Conservation (phyloP, 257 asterid genomes). For the Ophiorrhiza pumila region DNA sequence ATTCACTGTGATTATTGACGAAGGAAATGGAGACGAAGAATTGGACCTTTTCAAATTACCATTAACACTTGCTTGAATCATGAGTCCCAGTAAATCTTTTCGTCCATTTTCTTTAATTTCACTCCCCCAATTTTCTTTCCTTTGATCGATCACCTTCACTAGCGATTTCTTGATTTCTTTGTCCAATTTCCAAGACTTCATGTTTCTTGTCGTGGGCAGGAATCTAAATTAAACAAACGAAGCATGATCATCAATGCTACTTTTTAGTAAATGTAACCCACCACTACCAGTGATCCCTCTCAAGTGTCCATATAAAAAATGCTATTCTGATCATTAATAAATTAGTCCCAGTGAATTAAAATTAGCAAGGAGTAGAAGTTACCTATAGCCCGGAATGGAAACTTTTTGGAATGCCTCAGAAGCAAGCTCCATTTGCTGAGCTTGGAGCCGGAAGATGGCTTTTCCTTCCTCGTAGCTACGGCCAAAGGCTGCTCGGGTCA, state of each 20-base stretch:
- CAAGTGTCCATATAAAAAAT: too few relatives aligned
- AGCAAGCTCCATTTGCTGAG: slow-evolving; percentile 42
- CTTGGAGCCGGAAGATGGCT: slow-evolving; percentile 38
- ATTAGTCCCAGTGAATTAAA: not conserved
- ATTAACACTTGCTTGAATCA: slow-evolving; percentile 40
- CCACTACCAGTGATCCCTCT: too few relatives aligned
- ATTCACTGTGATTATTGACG: slow-evolving; percentile 32
- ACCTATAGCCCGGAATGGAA: slow-evolving; percentile 52
- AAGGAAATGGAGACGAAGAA: not conserved
- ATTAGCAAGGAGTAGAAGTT: not conserved
- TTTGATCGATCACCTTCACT: slow-evolving; percentile 37
- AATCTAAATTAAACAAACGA: slow-evolving; percentile 22
- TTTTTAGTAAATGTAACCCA: too few relatives aligned
- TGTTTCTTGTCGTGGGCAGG: slow-evolving; percentile 44
- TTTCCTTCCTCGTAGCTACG: slow-evolving; percentile 42
- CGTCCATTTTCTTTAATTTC: slow-evolving; percentile 36
- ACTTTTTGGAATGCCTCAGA: slow-evolving; percentile 42
- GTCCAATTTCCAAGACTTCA: slow-evolving; percentile 50
- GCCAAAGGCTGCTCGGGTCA: slow-evolving; percentile 40
- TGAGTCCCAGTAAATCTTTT: slow-evolving; percentile 41
- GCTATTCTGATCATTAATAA: too few relatives aligned
- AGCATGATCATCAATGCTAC: too few relatives aligned
- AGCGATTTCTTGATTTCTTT: slow-evolving; percentile 41
- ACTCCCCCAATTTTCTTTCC: slow-evolving; percentile 36
- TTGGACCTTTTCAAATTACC: slow-evolving; percentile 1